Evolutionary conservation across 805 yeast species (phyloP).

Genomic region (Suhomyces vadensis): DNA sequence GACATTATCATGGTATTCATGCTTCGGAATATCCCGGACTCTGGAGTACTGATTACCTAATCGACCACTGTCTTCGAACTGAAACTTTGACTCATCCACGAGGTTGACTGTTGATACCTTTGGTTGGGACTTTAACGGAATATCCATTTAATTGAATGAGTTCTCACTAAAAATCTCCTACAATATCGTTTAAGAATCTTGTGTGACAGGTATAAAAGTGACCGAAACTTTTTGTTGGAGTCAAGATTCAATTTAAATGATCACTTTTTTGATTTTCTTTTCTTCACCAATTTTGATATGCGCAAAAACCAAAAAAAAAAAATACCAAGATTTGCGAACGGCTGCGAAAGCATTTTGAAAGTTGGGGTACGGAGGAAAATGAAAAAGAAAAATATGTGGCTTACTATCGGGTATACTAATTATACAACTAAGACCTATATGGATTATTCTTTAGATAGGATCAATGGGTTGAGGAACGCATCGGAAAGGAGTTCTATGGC

Average conservation of each 20-base stretch:
- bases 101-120: slow-evolving; percentile 38
- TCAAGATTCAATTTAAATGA: not conserved
- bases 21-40: slow-evolving; percentile 6
- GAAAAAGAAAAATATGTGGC: not conserved
- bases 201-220: too few relatives aligned
- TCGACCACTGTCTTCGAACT: slow-evolving; percentile 2
- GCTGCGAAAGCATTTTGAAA: too few relatives aligned
- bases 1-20: not conserved
- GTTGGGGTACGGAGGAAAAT: not conserved
- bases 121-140: slow-evolving; percentile 42
- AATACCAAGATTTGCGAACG: not conserved
- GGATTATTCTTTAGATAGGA: slow-evolving; percentile 26
- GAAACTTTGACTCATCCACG: slow-evolving; percentile 20
- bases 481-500: slow-evolving; percentile 71
- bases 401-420: not conserved
- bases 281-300: slow-evolving; percentile 1
- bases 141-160: slow-evolving; percentile 29
- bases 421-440: not conserved
- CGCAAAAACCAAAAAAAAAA: not conserved
- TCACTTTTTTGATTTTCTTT: slow-evolving; percentile 1
- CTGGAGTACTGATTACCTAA: not conserved
- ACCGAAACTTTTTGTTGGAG: too few relatives aligned
- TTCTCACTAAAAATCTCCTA: too few relatives aligned
- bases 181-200: too few relatives aligned
- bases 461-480: slow-evolving; percentile 54